Evolutionary conservation across 208 protist genomes (phyloP), one percentile per base, ranked within the genome.

Genomic region (Crithidia bombi): DNA sequence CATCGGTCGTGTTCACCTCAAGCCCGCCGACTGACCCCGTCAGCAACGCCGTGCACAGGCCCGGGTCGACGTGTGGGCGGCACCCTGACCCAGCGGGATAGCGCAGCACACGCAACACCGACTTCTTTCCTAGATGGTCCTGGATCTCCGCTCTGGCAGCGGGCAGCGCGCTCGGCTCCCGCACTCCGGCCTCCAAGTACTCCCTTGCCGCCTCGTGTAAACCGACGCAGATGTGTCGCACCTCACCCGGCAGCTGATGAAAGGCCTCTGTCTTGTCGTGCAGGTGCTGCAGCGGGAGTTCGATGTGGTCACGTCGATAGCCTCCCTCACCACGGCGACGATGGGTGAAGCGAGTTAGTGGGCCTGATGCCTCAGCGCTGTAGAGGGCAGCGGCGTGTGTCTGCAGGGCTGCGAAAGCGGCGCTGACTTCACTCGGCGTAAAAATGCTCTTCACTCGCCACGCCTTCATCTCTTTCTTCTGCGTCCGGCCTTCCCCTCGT

Each of bases 11-110:
- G 54, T 75, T 74, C 65, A 94, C 54, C 79, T 92, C 84, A 5
- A 94, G 47, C 10, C 89, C 89, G 15, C 73, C 72, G 0, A 72
- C 73, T 19, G 84, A 86, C 19, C 84, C 82, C 5, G 81, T 32
- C 25, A 89, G 78, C 25, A 91, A 68, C 17, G 85, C 85, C 0
- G 89, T 91, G 73, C 83, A 88, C 36, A 92, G 62, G n/a, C 89
- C 89, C 3, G 89, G 89, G 59, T 94, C 89, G 19, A 82, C 75
- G 67, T 94, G 89, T 5, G 89, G 83, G 5, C 86, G 79, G 39
- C 89, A 92, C 38, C 85, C 89, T 2, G 68, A 70, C 23, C 84
- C 82, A 3, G 32, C 36, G 17, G 75, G 64, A 68, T 94, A 94
- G 28, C 76, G 78, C 69, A 86, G 77, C 52, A 91, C 62, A 19